phyloP scores from a whole-genome alignment of 768 basidiomycete species.

The Agaricus blazei region DNA sequence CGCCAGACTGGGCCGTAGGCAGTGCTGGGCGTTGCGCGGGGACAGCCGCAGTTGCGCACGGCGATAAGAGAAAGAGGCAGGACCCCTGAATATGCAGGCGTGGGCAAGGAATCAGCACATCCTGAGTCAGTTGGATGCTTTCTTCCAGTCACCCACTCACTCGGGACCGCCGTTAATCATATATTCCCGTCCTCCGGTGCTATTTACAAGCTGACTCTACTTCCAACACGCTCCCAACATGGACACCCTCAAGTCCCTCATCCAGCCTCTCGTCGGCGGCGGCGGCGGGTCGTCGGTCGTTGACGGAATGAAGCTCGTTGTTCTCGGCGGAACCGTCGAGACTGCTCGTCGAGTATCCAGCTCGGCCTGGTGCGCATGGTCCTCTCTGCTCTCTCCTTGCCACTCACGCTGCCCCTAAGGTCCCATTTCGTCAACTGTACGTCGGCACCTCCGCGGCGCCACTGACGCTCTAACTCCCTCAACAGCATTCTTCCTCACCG shows the following conservation, averaged over 20 bases:
- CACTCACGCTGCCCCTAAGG: conserved; percentile 30
- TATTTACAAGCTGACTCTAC: conserved; percentile 5
- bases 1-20: too few relatives aligned
- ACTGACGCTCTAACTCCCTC: conserved; percentile 15
- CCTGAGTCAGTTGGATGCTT: too few relatives aligned
- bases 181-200: not conserved
- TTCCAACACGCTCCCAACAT: conserved; percentile 27
- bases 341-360: conserved; percentile 79
- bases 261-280: conserved; percentile 75
- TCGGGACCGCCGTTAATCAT: too few relatives aligned
- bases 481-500: conserved; percentile 81
- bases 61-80: too few relatives aligned
- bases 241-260: conserved; percentile 79
- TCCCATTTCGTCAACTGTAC: conserved; percentile 85
- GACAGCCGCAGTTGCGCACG: too few relatives aligned
- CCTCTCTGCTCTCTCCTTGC: conserved; percentile 7
- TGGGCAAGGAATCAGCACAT: too few relatives aligned
- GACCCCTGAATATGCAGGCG: too few relatives aligned
- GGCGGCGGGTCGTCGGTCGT: conserved; percentile 73
- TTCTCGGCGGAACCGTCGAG: conserved; percentile 83
- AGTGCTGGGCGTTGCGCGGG: too few relatives aligned
- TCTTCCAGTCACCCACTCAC: too few relatives aligned
- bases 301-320: conserved; percentile 88
- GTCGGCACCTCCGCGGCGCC: conserved; percentile 20
- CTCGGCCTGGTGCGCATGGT: conserved; percentile 62